Conservation (phyloP, 177 flowering plant genomes). For the Vitis hybrid region DNA sequence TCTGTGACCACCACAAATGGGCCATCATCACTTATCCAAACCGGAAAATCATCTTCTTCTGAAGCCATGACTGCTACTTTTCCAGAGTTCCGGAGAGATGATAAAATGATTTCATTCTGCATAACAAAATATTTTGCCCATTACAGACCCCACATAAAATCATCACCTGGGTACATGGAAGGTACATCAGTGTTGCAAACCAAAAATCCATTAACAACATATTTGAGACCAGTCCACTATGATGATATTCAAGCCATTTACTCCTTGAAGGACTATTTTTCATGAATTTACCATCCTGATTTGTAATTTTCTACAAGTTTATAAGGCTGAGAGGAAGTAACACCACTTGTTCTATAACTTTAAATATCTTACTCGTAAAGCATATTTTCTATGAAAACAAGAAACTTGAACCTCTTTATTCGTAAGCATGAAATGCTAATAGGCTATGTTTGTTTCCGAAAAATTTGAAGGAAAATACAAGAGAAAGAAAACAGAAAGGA, state of each 20-base stretch:
- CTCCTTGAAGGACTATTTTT: neutral
- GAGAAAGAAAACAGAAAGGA: too few species aligned
- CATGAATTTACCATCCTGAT: neutral
- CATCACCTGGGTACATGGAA: neutral
- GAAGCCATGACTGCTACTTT: constrained; percentile 96
- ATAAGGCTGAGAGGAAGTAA: too few species aligned
- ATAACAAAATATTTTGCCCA: constrained; percentile 9
- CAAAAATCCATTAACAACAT: neutral
- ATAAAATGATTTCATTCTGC: constrained; percentile 91
- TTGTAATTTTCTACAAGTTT: too few species aligned
- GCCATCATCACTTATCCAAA: constrained; percentile 82
- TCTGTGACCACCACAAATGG: constrained; percentile 93
- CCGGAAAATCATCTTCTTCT: constrained; percentile 86
- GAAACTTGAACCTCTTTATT: too few species aligned
- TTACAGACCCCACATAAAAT: too few species aligned
- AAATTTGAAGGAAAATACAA: too few species aligned
- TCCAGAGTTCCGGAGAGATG: constrained; percentile 74
- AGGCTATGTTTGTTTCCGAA: too few species aligned
- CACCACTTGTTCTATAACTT: too few species aligned
- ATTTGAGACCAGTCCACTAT: neutral
- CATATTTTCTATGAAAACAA: too few species aligned
- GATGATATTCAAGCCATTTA: neutral
- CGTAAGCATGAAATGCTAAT: too few species aligned
- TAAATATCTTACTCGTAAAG: too few species aligned
- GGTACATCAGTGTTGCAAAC: neutral